Evolutionary conservation across 352 stramenopile genomes (phyloP).

Genomic region (Globisporangium yorkense): DNA sequence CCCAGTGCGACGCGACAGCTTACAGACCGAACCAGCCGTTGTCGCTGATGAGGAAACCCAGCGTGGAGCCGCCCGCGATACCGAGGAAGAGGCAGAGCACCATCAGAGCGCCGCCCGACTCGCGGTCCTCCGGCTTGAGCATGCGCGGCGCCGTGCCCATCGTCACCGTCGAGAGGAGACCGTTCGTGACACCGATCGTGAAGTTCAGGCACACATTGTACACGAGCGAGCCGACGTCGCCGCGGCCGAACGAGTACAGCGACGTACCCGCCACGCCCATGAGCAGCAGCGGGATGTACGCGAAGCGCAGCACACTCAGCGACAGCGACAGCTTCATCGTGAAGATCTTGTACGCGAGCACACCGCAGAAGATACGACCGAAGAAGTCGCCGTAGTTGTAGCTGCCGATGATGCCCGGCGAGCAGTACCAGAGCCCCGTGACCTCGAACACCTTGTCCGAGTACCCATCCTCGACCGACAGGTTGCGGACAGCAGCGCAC

Average conservation of each 20-base stretch:
- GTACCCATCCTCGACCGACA: conserved; percentile 17
- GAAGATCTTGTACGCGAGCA: conserved; percentile 49
- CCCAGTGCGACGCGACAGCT: neutral
- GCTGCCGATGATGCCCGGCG: conserved; percentile 49
- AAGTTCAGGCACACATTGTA: conserved; percentile 54
- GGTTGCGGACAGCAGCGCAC: conserved; percentile 30
- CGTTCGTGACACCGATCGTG: conserved; percentile 45
- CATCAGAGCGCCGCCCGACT: conserved; percentile 59
- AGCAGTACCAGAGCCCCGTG: conserved; percentile 35
- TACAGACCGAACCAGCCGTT: conserved; percentile 48
- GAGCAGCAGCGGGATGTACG: conserved; percentile 51
- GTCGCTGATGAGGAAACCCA: conserved; percentile 47
- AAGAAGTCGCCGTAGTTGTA: conserved; percentile 74
- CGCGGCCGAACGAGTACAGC: conserved; percentile 45
- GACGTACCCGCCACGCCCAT: conserved; percentile 44
- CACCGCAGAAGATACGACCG: conserved; percentile 42
- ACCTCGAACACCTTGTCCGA: conserved; percentile 10
- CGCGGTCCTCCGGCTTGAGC: conserved; percentile 48
- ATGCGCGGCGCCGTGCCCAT: conserved; percentile 50
- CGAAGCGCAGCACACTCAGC: conserved; percentile 35
- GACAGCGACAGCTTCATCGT: conserved; percentile 39
- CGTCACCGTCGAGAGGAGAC: conserved; percentile 57
- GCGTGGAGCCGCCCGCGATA: conserved; percentile 35
- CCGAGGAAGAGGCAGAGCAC: conserved; percentile 55
- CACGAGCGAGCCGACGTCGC: conserved; percentile 22